A percentile compares a stretch with the other conserved stretches of the same genome.
Evolutionary conservation across 78 protist species (phyloP).

Genomic region (slime mould (Dictyostelium discoideum)): dicty_2.7 NC_007088.5:221501-222000

Average conservation of each 20-base stretch:
- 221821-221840: constrained; percentile 42
- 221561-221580: background rate
- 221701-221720: background rate
- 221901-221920: constrained; percentile 80
- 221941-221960: constrained; percentile 51
- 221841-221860: constrained; percentile 68
- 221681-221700: too few species aligned
- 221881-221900: constrained; percentile 82
- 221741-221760: background rate
- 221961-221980: constrained; percentile 11
- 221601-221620: too few species aligned
- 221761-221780: background rate
- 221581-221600: background rate
- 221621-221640: background rate
- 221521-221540: background rate
- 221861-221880: constrained; percentile 83
- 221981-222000: background rate
- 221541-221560: background rate
- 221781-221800: background rate
- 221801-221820: background rate
- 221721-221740: background rate
- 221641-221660: background rate
- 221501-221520: background rate
- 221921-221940: constrained; percentile 81
- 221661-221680: background rate